A percentile compares a stretch with the other conserved stretches of the same genome.
phyloP scores from a whole-genome alignment of 768 basidiomycete species.

The Scleroderma citrinum region DNA sequence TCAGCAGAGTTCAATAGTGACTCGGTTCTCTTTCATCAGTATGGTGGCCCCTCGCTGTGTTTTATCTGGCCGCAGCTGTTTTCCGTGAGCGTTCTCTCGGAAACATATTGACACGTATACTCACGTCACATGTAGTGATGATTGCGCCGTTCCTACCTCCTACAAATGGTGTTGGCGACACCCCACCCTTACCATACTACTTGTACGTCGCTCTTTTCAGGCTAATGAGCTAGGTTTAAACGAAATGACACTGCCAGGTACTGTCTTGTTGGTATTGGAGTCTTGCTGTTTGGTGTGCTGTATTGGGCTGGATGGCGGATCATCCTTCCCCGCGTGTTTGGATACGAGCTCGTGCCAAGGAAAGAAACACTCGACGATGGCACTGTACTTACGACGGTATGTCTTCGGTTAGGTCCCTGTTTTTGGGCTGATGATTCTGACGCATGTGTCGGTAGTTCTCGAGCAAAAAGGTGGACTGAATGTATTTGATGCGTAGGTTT shows the following conservation, averaged over 20 bases:
- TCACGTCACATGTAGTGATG: conserved; percentile 33
- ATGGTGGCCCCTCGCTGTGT: conserved; percentile 50
- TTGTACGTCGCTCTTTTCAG: conserved; percentile 23
- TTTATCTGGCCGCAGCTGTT: conserved; percentile 45
- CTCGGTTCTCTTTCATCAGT: conserved; percentile 29
- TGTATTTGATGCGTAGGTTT: no score
- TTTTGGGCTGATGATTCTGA: not conserved
- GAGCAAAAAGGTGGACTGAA: not conserved
- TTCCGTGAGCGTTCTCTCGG: conserved; percentile 37
- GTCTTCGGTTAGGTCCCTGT: conserved; percentile 10
- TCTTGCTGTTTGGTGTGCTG: conserved; percentile 40
- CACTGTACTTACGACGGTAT: conserved; percentile 47
- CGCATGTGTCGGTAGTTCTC: not conserved
- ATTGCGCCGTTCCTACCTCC: conserved; percentile 52
- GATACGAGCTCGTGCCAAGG: conserved; percentile 41
- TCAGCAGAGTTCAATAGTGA: not conserved
- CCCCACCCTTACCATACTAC: conserved; percentile 56
- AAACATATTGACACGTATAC: not conserved
- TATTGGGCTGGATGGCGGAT: conserved; percentile 56
- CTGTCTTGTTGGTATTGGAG: conserved; percentile 46
- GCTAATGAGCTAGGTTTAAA: not conserved
- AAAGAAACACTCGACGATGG: conserved; percentile 48
- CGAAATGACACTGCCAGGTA: conserved; percentile 29
- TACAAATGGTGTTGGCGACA: conserved; percentile 49
- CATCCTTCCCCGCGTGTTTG: conserved; percentile 42